Percentiles rank a stretch among this genome's conserved stretches.
These are phyloP conservation scores for Fusarium heterosporum DNA, from an alignment of 2,329 filamentous ascomycete species.

Conservation along the genomic window DNA sequence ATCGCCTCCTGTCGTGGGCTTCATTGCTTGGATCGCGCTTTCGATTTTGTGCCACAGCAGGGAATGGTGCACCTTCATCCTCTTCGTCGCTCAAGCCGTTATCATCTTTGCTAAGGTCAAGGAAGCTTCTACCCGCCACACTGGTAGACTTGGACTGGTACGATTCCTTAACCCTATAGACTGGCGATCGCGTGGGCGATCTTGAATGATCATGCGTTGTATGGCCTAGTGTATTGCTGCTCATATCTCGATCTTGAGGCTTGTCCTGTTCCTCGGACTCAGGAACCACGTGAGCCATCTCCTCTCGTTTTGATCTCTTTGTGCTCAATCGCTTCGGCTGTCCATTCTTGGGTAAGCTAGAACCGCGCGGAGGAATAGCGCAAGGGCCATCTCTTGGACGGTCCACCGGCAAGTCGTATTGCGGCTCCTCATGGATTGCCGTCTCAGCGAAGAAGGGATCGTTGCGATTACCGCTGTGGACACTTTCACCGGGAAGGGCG, in stretches of 20 bases:
- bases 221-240: constrained; percentile 36
- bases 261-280: constrained; percentile 54
- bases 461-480: constrained; percentile 52
- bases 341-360: constrained; percentile 71
- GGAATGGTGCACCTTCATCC: constrained; percentile 77
- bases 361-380: constrained; percentile 74
- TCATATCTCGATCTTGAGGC: constrained; percentile 39
- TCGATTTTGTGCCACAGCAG: constrained; percentile 72
- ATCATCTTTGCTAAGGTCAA: constrained; percentile 50
- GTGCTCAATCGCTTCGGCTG: constrained; percentile 65
- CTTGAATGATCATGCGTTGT: constrained; percentile 22
- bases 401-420: constrained; percentile 46
- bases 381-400: constrained; percentile 56
- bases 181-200: constrained; percentile 29
- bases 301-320: constrained; percentile 63
- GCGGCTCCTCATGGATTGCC: constrained; percentile 67
- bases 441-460: constrained; percentile 66
- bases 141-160: constrained; percentile 35
- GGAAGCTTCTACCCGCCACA: constrained; percentile 38
- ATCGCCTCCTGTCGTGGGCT: constrained; percentile 58
- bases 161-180: constrained; percentile 43
- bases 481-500: constrained; percentile 55
- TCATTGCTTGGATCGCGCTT: constrained; percentile 63
- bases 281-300: constrained; percentile 57
- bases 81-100: constrained; percentile 49